A percentile compares a stretch with the other conserved stretches of the same genome.
Evolutionary conservation across 768 basidiomycete genomes (phyloP).

Genomic region (Termitomyces sp.): DNA sequence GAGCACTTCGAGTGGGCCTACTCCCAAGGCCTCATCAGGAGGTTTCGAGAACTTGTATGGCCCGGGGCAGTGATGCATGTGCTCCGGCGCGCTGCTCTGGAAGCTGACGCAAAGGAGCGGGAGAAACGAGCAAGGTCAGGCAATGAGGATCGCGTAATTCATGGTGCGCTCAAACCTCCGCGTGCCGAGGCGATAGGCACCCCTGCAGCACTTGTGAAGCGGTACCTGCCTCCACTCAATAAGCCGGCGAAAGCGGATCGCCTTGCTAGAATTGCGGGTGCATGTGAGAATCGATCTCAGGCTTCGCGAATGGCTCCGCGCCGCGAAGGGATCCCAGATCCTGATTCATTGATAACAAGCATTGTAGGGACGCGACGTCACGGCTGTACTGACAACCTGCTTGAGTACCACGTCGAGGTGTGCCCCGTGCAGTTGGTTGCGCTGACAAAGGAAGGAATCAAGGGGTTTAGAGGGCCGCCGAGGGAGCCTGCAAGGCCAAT

Average conservation of each 20-base stretch:
- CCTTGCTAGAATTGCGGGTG: not conserved
- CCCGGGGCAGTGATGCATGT: constrained; percentile 37
- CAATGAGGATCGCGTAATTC: not conserved
- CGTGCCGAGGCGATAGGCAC: not conserved
- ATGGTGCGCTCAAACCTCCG: not conserved
- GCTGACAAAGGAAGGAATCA: not conserved
- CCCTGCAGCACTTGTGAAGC: not conserved
- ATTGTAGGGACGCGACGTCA: not conserved
- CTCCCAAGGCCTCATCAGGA: not conserved
- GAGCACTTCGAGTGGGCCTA: constrained; percentile 67
- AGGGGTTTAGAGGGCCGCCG: not conserved
- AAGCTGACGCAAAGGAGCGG: constrained; percentile 29
- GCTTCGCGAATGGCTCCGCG: not conserved
- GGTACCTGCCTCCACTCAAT: not conserved
- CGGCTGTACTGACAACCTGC: not conserved
- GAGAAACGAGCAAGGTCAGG: constrained; percentile 15
- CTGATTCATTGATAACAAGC: not conserved
- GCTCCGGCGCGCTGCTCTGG: constrained; percentile 44
- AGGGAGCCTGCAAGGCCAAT: not conserved
- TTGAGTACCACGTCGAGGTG: not conserved
- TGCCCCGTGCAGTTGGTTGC: not conserved
- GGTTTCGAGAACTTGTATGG: not conserved
- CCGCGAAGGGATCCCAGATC: not conserved
- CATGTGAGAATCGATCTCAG: not conserved
- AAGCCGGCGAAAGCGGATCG: no score